Percentiles rank a stretch among this genome's conserved stretches.
phyloP scores from a whole-genome alignment of 352 stramenopile genomes.

The Phytopythium delawarense region DNA sequence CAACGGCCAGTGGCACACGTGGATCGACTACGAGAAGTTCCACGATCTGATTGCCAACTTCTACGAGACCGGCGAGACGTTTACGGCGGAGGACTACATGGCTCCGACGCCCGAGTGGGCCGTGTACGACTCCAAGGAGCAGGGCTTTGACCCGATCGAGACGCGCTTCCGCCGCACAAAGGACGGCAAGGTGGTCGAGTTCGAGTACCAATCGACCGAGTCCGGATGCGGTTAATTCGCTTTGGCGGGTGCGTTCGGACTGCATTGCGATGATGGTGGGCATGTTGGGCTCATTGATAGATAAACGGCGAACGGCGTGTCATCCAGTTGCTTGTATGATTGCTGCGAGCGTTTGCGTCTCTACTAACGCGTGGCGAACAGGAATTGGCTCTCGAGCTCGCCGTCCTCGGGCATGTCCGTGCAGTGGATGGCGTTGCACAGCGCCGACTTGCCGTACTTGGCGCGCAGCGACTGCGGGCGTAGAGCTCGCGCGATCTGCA shows the following conservation, averaged over 20 bases:
- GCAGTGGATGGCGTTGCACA: slow-evolving; percentile 91
- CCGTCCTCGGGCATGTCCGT: slow-evolving; percentile 91
- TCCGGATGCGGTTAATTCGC: slow-evolving; percentile 66
- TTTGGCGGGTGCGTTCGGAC: neutral
- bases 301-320: neutral
- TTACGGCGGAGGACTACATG: slow-evolving; percentile 94
- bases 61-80: slow-evolving; percentile 82
- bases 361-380: slow-evolving; percentile 50
- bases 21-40: slow-evolving; percentile 99
- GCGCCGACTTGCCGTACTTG: slow-evolving; percentile 76
- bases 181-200: slow-evolving; percentile 85
- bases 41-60: slow-evolving; percentile 83
- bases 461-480: slow-evolving; percentile 81
- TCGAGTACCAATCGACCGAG: slow-evolving; percentile 78
- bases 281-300: neutral
- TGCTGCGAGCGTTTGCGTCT: neutral
- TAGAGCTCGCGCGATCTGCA: slow-evolving; percentile 87
- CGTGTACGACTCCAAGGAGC: slow-evolving; percentile 92
- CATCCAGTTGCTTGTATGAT: neutral
- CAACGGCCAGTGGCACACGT: slow-evolving; percentile 95
- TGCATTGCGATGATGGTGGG: neutral
- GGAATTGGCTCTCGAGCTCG: slow-evolving; percentile 86
- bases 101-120: slow-evolving; percentile 94
- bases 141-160: slow-evolving; percentile 97
- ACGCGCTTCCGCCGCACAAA: slow-evolving; percentile 85